These are phyloP conservation scores for Microcos paniculata DNA, from an alignment of 345 rosid genomes.

Conservation along the genomic window DNA sequence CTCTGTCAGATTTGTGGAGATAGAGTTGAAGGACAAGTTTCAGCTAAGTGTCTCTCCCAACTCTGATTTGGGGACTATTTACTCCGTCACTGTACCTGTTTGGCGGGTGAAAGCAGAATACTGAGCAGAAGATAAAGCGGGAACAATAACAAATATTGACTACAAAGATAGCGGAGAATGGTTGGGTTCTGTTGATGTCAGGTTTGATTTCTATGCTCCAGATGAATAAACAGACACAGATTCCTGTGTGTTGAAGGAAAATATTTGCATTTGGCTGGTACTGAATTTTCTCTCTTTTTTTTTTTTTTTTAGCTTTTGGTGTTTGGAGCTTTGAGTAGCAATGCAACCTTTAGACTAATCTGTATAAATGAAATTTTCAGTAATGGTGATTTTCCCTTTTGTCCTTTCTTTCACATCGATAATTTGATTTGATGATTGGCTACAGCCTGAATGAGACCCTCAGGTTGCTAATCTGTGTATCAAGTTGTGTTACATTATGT, in stretches of 20 bases:
- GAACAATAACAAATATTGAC: conserved; percentile 68
- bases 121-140: conserved; percentile 60
- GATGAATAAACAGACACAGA: conserved; percentile 45
- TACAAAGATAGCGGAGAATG: conserved; percentile 66
- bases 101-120: conserved; percentile 86
- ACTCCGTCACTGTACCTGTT: conserved; percentile 92
- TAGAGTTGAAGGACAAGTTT: conserved; percentile 93
- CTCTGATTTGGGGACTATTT: conserved; percentile 81
- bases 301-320: conserved; percentile 14
- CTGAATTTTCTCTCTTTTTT: conserved; percentile 12
- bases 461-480: too few species aligned
- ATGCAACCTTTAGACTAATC: conserved; percentile 27
- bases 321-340: conserved; percentile 20
- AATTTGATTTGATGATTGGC: not conserved
- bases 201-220: conserved; percentile 85
- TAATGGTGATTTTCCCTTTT: conserved; percentile 25
- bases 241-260: conserved; percentile 21
- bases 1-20: conserved; percentile 92
- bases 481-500: too few species aligned
- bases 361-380: conserved; percentile 42
- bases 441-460: too few species aligned
- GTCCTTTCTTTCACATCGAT: not conserved
- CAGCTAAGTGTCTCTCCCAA: conserved; percentile 86
- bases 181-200: conserved; percentile 88
- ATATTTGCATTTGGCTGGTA: not conserved